Percentiles rank a stretch among this genome's conserved stretches.
phyloP scores from a whole-genome alignment of 257 asterid species.

The Coffea canephora region DNA sequence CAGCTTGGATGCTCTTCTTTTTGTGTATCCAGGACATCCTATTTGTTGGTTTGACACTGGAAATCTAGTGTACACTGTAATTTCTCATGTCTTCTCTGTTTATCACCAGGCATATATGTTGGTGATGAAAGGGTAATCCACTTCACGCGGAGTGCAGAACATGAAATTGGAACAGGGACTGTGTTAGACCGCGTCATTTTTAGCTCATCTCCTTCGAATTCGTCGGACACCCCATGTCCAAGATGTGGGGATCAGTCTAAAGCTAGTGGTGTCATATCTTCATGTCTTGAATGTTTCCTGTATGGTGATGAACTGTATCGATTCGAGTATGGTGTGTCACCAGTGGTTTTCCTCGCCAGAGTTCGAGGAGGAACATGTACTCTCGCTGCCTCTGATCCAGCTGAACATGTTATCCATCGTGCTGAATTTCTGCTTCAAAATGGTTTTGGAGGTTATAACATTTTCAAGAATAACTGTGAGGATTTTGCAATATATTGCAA shows the following conservation, averaged over 20 bases:
- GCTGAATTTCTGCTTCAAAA: conserved; percentile 70
- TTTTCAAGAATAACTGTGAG: conserved; percentile 64
- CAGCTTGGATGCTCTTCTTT: background rate
- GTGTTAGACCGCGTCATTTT: conserved; percentile 51
- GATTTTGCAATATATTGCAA: conserved; percentile 90
- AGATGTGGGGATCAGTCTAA: conserved; percentile 68
- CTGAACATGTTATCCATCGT: conserved; percentile 61
- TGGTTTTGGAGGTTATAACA: conserved; percentile 69
- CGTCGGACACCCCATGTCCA: conserved; percentile 61
- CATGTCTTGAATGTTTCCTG: conserved; percentile 91
- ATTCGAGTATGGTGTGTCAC: conserved; percentile 58
- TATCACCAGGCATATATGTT: conserved; percentile 64
- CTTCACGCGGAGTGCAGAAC: conserved; percentile 84
- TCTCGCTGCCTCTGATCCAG: conserved; percentile 62
- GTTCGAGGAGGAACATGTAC: conserved; percentile 93
- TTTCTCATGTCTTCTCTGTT: conserved; percentile 13
- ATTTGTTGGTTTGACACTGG: background rate
- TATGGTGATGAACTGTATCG: conserved; percentile 58
- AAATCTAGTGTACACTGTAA: background rate
- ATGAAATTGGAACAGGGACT: conserved; percentile 85
- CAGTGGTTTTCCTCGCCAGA: conserved; percentile 57
- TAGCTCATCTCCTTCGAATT: conserved; percentile 65
- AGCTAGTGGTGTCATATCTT: conserved; percentile 64
- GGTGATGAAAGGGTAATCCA: conserved; percentile 79
- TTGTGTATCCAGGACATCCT: background rate